Conservation (phyloP, 208 protist genomes). For the Phytomonas sp. region DNA sequence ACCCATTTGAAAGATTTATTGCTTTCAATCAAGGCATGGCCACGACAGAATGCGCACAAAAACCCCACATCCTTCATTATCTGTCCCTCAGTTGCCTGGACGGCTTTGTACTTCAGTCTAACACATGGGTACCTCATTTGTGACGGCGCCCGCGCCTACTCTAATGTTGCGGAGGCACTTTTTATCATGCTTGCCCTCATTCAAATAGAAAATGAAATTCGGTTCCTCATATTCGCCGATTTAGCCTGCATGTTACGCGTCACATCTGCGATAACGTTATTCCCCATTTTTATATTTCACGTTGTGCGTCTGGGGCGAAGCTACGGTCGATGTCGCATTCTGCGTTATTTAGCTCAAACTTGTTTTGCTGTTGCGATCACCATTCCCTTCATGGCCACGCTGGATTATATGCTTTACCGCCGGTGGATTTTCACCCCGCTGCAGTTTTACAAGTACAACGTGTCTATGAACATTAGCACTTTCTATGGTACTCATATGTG, state of each 20-base stretch:
- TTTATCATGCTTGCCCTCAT: conserved; percentile 43
- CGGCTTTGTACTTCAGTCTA: conserved; percentile 19
- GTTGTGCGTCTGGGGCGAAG: conserved; percentile 9
- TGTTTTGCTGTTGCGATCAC: conserved; percentile 11
- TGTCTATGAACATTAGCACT: conserved; percentile 55
- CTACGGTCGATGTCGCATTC: conserved; percentile 12
- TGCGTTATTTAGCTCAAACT: conserved; percentile 2
- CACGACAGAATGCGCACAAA: neutral
- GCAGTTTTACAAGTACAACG: conserved; percentile 85
- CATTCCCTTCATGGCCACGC: conserved; percentile 19
- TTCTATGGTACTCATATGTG: conserved; percentile 87
- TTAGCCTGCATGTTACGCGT: conserved; percentile 51
- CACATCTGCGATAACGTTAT: conserved; percentile 43
- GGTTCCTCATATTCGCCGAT: conserved; percentile 52
- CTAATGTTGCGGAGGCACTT: conserved; percentile 64
- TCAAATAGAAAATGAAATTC: conserved; percentile 14
- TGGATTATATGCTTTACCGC: conserved; percentile 59
- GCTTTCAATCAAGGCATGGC: conserved; percentile 2
- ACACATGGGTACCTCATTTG: conserved; percentile 56
- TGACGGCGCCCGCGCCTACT: conserved; percentile 51
- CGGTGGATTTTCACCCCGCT: conserved; percentile 45
- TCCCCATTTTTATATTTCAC: conserved; percentile 45
- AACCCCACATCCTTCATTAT: neutral
- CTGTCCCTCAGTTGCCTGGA: conserved; percentile 12
- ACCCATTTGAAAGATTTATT: neutral